These are phyloP conservation scores for Boletus bicolor DNA, from an alignment of 768 basidiomycete species.

Conservation along the genomic window DNA sequence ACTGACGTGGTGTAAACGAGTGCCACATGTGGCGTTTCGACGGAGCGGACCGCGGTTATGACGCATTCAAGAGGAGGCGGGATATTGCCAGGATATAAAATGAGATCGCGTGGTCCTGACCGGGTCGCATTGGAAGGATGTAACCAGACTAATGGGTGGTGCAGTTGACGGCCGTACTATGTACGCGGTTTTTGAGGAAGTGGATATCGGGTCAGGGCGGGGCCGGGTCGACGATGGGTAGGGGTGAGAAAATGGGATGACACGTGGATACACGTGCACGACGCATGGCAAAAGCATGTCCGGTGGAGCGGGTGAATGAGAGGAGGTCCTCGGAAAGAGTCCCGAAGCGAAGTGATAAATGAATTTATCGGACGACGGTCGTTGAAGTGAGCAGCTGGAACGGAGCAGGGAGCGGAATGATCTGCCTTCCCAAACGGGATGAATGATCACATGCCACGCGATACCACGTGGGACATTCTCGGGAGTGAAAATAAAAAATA, in stretches of 20 bases:
- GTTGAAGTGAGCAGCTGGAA: no score
- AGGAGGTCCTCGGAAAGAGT: not conserved
- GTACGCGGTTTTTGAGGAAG: no score
- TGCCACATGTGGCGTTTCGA: not conserved
- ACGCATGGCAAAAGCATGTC: conserved; percentile 9
- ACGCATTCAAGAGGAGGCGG: not conserved
- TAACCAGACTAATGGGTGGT: no score
- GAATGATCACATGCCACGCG: conserved; percentile 21
- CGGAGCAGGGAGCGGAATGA: not conserved
- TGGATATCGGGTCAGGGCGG: no score
- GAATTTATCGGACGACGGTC: no score
- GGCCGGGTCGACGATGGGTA: not conserved
- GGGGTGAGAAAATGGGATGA: not conserved
- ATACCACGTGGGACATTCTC: conserved; percentile 24
- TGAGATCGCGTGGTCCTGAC: not conserved
- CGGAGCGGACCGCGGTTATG: not conserved
- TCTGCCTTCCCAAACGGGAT: not conserved
- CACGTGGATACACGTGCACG: conserved; percentile 21
- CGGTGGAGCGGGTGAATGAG: not conserved
- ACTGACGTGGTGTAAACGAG: not conserved
- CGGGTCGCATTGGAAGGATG: no score
- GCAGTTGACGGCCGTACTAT: no score
- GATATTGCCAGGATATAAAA: not conserved
- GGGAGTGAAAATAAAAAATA: not conserved
- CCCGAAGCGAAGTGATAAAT: not conserved